These are phyloP conservation scores for Pleurostoma richardsiae DNA, from an alignment of 2,329 filamentous ascomycete genomes.

Conservation along the genomic window DNA sequence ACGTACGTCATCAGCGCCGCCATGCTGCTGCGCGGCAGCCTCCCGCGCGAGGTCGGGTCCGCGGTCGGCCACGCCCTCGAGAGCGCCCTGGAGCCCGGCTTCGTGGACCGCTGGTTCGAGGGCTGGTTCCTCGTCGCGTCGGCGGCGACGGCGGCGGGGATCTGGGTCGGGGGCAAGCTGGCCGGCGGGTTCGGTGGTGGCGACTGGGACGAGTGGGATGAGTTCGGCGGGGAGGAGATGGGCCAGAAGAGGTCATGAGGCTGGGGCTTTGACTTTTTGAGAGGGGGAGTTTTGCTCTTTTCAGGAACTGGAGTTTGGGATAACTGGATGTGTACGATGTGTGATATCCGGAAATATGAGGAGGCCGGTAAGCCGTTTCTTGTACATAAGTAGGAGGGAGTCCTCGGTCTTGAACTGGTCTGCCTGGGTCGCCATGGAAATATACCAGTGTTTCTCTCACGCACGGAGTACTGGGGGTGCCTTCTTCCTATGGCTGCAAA, in stretches of 20 bases:
- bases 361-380: no score
- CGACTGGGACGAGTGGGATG: constrained; percentile 55
- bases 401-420: no score
- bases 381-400: no score
- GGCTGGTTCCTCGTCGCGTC: constrained; percentile 75
- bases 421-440: no score
- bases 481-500: no score
- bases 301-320: no score
- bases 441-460: no score
- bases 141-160: constrained; percentile 60
- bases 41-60: constrained; percentile 71
- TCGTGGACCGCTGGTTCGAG: constrained; percentile 83
- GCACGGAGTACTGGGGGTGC: no score
- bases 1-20: constrained; percentile 83
- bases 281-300: no score
- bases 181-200: constrained; percentile 26
- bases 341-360: no score
- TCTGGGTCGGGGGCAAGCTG: constrained; percentile 66
- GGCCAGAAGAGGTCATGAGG: constrained; percentile 61
- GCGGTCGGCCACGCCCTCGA: constrained; percentile 74
- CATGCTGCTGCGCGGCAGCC: constrained; percentile 69
- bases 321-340: no score
- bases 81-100: constrained; percentile 66
- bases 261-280: no score
- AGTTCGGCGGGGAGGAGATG: constrained; percentile 62